Evolutionary conservation across 495 filamentous ascomycete genomes (phyloP), one percentile per base, ranked within the genome.

Genomic region (Terfezia boudieri): DNA sequence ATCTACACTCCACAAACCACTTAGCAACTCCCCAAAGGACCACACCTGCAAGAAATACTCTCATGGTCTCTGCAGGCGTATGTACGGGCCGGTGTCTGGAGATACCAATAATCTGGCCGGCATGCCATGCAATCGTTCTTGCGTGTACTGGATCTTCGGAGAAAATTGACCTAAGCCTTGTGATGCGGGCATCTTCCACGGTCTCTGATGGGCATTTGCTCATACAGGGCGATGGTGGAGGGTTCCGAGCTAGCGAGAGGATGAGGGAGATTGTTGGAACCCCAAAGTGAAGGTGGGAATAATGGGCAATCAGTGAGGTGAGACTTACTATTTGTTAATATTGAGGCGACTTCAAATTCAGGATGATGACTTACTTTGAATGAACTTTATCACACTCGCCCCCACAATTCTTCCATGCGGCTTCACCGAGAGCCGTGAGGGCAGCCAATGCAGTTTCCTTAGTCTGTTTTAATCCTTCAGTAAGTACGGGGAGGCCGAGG

Each of bases 31-130:
- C 62, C 62, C 62, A 65, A 37, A 65, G 62, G 17, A 64, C 62
- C n/a, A 65, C 59, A 12, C 62, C 62, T 12, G 62, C 62, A 50
- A 65, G 59, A 10, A 65, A 65, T 5, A 65, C 56, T 8, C 62
- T 55, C 62, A 65, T 65, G 0, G 62, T 62, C 51, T 65, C 62
- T 12, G 61, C 62, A 1, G 62, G 62, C 2, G 62, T 61, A 53
- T 51, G 61, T 9, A 64, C 57, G 5, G 62, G 62, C 43, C 59
- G 59, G 62, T 59, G 61, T 23, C 62, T 59, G n/a, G 62, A 64
- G 36, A 67, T 60, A 7, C 59, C 54, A 55, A 67, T 64, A 37
- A 67, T 64, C 36, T 67, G 64, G 0, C 64, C 64, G 2, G 64
- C 57, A 36, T 62, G 66, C 59, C 59, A 66, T n/a, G 65, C 64